These are phyloP conservation scores for Annona squamosa DNA, from an alignment of 164 flowering plant genomes.

Conservation along the genomic window DNA sequence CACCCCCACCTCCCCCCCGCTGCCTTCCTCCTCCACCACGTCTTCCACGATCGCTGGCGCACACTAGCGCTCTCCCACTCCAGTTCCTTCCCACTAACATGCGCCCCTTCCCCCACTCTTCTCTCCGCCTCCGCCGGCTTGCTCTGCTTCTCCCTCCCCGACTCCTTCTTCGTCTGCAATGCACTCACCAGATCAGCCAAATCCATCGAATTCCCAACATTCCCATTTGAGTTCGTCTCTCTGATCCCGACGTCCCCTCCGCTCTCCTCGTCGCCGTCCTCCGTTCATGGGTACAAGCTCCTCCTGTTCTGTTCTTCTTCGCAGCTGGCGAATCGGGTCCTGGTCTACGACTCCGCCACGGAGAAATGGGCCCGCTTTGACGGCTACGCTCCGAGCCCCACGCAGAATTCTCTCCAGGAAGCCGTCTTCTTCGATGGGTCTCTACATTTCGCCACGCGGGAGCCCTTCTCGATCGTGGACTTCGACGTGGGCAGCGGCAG, in stretches of 20 bases:
- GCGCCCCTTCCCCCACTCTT: slow-evolving; percentile 16
- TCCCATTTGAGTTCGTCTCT: slow-evolving; percentile 35
- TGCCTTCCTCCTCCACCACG: slow-evolving; percentile 39
- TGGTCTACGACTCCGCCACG: slow-evolving; percentile 30
- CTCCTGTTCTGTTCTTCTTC: slow-evolving; percentile 7
- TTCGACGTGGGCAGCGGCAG: no score
- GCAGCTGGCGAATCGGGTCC: slow-evolving; percentile 18
- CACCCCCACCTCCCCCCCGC: slow-evolving; percentile 43
- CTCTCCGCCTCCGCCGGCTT: slow-evolving; percentile 53
- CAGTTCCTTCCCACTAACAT: slow-evolving; percentile 18
- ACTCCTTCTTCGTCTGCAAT: slow-evolving; percentile 50
- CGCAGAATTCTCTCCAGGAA: no score
- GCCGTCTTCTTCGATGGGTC: no score
- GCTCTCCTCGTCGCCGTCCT: slow-evolving; percentile 5
- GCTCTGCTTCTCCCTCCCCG: slow-evolving; percentile 49
- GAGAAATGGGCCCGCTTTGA: no score
- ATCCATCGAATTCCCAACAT: slow-evolving; percentile 32
- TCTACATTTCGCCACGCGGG: no score
- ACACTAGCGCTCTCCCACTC: slow-evolving; percentile 25
- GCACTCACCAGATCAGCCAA: slow-evolving; percentile 33
- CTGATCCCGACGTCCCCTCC: slow-evolving; percentile 16
- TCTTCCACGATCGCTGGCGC: slow-evolving; percentile 40
- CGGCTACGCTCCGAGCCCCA: no score
- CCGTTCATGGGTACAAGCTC: slow-evolving; percentile 18
- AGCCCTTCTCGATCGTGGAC: no score